A percentile compares a stretch with the other conserved stretches of the same genome.
Conservation (phyloP, 1,284 basidiomycete genomes). For the Coniferiporia weirii region DNA sequence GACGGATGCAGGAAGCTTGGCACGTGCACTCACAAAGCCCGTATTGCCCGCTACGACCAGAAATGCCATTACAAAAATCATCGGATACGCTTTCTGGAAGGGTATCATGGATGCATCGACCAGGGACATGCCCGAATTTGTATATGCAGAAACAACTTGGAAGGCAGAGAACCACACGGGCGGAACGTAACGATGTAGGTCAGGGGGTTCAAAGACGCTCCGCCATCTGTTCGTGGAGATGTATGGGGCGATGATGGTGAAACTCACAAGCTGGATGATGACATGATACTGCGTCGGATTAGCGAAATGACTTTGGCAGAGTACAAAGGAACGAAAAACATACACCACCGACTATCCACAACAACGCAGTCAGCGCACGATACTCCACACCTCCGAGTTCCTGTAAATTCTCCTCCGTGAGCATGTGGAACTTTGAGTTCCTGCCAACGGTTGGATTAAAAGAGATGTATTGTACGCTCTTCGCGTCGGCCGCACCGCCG, state of each 20-base stretch:
- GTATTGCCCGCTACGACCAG: slow-evolving; percentile 91
- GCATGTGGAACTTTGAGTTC: slow-evolving; percentile 81
- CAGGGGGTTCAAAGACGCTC: slow-evolving; percentile 50
- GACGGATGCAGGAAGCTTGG: slow-evolving; percentile 1
- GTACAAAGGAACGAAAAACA: slow-evolving; percentile 22
- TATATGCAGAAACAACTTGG: slow-evolving; percentile 83
- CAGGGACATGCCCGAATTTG: slow-evolving; percentile 86
- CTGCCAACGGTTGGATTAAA: slow-evolving; percentile 82
- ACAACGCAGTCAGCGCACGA: slow-evolving; percentile 74
- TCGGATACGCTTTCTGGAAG: slow-evolving; percentile 81
- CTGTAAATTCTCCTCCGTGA: slow-evolving; percentile 82
- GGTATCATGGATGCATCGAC: slow-evolving; percentile 89
- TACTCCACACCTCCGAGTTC: slow-evolving; percentile 95
- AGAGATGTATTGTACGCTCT: slow-evolving; percentile 75
- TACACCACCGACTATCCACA: slow-evolving; percentile 71
- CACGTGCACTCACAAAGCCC: slow-evolving; percentile 63
- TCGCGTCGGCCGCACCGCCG: slow-evolving; percentile 22
- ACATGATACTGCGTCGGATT: slow-evolving; percentile 60
- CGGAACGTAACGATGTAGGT: slow-evolving; percentile 47
- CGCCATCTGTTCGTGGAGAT: slow-evolving; percentile 53
- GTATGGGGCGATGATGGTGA: slow-evolving; percentile 76
- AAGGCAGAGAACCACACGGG: slow-evolving; percentile 80
- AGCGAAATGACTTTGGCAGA: slow-evolving; percentile 18
- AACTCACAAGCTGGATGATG: slow-evolving; percentile 58
- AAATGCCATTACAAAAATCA: slow-evolving; percentile 63